A percentile compares a stretch with the other conserved stretches of the same genome.
Evolutionary conservation across 2,329 filamentous ascomycete species (phyloP).

Genomic region (Hymenoscyphus fraxineus): DNA sequence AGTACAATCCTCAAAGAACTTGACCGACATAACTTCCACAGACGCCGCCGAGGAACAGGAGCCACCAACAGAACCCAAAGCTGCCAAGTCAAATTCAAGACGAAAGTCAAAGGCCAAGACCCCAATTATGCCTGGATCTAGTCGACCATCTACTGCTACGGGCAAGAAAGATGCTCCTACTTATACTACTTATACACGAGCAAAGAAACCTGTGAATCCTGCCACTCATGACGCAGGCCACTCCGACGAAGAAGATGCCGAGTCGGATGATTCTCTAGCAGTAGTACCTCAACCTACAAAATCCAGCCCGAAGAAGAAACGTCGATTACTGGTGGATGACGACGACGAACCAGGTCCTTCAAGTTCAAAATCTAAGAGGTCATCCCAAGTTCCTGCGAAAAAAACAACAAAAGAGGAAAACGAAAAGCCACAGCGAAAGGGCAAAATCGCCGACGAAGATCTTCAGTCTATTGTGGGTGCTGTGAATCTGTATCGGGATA

Average conservation of each 20-base stretch:
- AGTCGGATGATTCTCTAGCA: background rate
- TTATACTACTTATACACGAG: too few species aligned
- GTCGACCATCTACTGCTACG: conserved; percentile 13
- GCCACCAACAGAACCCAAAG: background rate
- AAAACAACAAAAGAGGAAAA: background rate
- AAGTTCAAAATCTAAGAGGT: background rate
- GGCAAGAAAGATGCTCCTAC: background rate
- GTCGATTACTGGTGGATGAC: conserved; percentile 19
- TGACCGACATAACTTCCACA: background rate
- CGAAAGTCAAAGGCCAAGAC: conserved; percentile 11
- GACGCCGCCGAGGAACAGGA: background rate
- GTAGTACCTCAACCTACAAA: background rate
- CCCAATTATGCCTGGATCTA: conserved; percentile 13
- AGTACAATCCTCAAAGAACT: background rate
- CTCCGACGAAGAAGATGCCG: too few species aligned
- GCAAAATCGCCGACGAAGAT: conserved; percentile 8
- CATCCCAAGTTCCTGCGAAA: background rate
- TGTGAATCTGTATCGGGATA: conserved; percentile 43
- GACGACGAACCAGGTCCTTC: conserved; percentile 15
- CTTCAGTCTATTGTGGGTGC: conserved; percentile 16
- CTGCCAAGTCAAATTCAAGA: background rate
- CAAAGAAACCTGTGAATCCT: background rate
- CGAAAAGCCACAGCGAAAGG: background rate
- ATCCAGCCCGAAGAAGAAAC: conserved; percentile 20
- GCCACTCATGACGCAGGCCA: background rate